Percentiles rank a stretch among this genome's conserved stretches.
Evolutionary conservation across 192 early-diverging fungal genomes (phyloP).

Genomic region (Podila horticola): DNA sequence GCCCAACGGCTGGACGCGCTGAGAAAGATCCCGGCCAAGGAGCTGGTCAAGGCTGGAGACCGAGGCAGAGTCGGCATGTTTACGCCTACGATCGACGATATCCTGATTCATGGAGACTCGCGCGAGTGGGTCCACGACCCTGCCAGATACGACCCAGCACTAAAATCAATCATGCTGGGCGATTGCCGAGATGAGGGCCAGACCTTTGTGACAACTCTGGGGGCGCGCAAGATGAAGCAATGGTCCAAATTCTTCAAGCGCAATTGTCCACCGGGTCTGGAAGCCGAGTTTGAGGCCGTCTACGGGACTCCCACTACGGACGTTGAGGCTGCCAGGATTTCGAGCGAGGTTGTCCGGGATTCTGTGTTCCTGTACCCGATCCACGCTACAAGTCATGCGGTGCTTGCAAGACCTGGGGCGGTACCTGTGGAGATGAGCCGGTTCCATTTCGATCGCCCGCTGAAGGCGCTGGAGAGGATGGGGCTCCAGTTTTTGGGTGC

Average conservation of each 20-base stretch:
- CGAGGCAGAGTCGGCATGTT: conserved; percentile 28
- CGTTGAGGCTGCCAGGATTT: conserved; percentile 18
- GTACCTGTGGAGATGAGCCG: conserved; percentile 12
- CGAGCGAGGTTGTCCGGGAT: conserved; percentile 19
- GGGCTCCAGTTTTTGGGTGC: conserved; percentile 15
- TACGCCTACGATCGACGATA: conserved; percentile 29
- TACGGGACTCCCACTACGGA: conserved; percentile 39
- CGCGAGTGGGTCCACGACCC: conserved; percentile 32
- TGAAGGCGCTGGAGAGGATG: conserved; percentile 37
- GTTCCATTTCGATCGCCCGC: conserved; percentile 34
- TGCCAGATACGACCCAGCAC: conserved; percentile 21
- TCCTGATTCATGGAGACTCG: conserved; percentile 26
- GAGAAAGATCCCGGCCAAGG: conserved; percentile 11
- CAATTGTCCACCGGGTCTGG: conserved; percentile 30
- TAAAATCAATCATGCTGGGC: conserved; percentile 37
- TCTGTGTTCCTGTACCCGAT: conserved; percentile 22
- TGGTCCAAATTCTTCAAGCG: conserved; percentile 33
- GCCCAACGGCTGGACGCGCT: conserved; percentile 15
- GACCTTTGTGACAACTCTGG: conserved; percentile 31
- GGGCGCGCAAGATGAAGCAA: conserved; percentile 19
- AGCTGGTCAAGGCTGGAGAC: conserved; percentile 38
- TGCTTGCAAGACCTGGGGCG: not conserved
- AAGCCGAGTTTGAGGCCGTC: conserved; percentile 27
- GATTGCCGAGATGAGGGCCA: conserved; percentile 36
- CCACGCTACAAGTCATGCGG: conserved; percentile 16